Conservation (phyloP, 2,329 filamentous ascomycete genomes). For the Cladosporium sp. region DNA sequence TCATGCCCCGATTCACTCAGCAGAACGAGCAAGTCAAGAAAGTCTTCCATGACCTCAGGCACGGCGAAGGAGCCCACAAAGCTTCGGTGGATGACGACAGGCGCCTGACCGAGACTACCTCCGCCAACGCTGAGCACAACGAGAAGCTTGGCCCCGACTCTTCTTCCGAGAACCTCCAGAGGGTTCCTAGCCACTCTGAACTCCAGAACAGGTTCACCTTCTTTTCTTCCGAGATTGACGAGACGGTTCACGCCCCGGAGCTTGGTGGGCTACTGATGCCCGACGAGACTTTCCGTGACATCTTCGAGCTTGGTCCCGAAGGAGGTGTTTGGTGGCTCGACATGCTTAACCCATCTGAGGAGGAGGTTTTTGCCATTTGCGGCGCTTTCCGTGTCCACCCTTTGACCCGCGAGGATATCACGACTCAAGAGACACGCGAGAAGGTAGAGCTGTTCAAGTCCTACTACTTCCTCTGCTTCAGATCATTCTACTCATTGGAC, state of each 20-base stretch:
- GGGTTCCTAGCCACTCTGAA: slow-evolving; percentile 22
- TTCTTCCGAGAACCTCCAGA: slow-evolving; percentile 22
- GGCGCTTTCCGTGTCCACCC: slow-evolving; percentile 95
- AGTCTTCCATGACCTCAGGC: slow-evolving; percentile 60
- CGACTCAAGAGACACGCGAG: slow-evolving; percentile 89
- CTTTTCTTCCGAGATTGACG: slow-evolving; percentile 92
- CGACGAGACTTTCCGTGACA: slow-evolving; percentile 80
- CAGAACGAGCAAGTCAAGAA: slow-evolving; percentile 32
- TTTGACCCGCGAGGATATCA: slow-evolving; percentile 92
- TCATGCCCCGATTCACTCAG: slow-evolving; percentile 29
- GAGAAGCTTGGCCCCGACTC: slow-evolving; percentile 41
- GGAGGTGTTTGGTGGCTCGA: slow-evolving; percentile 99
- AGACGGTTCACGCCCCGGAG: slow-evolving; percentile 85
- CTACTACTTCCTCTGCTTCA: slow-evolving; percentile 98
- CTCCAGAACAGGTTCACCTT: slow-evolving; percentile 81
- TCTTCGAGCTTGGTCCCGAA: slow-evolving; percentile 67
- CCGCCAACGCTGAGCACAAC: slow-evolving; percentile 28
- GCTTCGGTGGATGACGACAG: slow-evolving; percentile 22
- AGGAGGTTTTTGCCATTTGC: slow-evolving; percentile 82
- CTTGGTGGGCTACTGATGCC: slow-evolving; percentile 84
- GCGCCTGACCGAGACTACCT: slow-evolving; percentile 26
- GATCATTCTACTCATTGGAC: slow-evolving; percentile 82
- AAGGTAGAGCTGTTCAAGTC: slow-evolving; percentile 97
- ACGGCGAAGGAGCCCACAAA: slow-evolving; percentile 15
- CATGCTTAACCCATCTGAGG: slow-evolving; percentile 81